phyloP scores from a whole-genome alignment of 345 rosid genomes.

The Murraya paniculata region DNA sequence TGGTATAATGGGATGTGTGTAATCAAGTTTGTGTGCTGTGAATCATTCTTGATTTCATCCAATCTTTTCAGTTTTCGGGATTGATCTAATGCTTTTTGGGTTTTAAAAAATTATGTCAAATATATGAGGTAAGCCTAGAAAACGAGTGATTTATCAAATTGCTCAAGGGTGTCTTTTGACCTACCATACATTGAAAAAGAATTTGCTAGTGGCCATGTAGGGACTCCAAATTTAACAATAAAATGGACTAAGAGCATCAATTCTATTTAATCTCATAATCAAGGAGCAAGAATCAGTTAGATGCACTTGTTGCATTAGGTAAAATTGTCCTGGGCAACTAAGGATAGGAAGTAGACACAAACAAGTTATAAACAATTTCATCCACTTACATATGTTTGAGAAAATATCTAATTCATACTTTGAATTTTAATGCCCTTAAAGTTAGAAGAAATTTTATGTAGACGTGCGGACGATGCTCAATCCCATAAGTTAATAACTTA shows the following conservation, averaged over 20 bases:
- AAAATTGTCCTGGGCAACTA: constrained; percentile 10
- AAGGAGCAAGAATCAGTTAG: neutral
- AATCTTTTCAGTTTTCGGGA: neutral
- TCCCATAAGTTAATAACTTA: neutral
- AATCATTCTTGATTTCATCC: neutral
- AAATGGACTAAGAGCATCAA: neutral
- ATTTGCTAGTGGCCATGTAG: constrained; percentile 21
- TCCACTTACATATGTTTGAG: neutral
- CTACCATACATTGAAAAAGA: constrained; percentile 21
- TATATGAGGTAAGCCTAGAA: neutral
- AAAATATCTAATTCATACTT: neutral
- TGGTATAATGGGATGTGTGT: neutral
- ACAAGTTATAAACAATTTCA: neutral
- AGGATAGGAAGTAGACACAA: neutral
- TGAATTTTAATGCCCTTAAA: too few species aligned
- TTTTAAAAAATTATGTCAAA: neutral
- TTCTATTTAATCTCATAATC: neutral
- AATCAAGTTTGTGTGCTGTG: constrained; percentile 5
- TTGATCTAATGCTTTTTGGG: neutral
- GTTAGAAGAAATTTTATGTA: too few species aligned
- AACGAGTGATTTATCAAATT: constrained; percentile 1
- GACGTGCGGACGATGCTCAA: too few species aligned
- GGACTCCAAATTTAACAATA: neutral
- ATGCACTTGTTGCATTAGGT: constrained; percentile 17
- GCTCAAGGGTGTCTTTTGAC: constrained; percentile 18